Percentiles rank a stretch among this genome's conserved stretches.
phyloP scores from a whole-genome alignment of 371 early-diverging fungal species.

The Parasitella parasitica region DNA sequence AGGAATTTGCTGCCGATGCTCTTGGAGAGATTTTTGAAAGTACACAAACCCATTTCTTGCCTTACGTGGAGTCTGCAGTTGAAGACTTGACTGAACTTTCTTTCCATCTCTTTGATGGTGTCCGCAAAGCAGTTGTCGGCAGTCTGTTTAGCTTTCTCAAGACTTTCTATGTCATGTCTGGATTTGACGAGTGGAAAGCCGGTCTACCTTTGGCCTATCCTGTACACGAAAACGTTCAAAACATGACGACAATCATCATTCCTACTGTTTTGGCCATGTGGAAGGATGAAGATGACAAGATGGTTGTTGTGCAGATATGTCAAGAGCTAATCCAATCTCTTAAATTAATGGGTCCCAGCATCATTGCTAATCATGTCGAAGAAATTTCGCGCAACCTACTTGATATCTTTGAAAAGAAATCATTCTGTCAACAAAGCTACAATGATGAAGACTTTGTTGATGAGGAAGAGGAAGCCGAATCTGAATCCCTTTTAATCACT shows the following conservation, averaged over 20 bases:
- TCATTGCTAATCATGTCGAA: conserved; percentile 69
- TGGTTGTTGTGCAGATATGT: conserved; percentile 78
- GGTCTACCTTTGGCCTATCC: conserved; percentile 68
- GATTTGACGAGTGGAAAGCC: conserved; percentile 65
- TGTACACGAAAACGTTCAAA: conserved; percentile 74
- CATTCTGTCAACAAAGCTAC: conserved; percentile 78
- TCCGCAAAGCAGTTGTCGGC: conserved; percentile 75
- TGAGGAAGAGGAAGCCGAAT: conserved; percentile 84
- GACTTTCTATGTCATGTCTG: conserved; percentile 72
- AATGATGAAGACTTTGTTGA: conserved; percentile 75
- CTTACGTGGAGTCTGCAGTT: conserved; percentile 76
- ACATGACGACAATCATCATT: conserved; percentile 67
- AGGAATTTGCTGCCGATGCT: conserved; percentile 87
- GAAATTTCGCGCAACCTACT: conserved; percentile 60
- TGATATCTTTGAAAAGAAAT: conserved; percentile 76
- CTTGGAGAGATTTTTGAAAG: conserved; percentile 84
- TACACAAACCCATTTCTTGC: conserved; percentile 75
- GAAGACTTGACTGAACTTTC: conserved; percentile 63
- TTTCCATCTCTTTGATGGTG: conserved; percentile 76
- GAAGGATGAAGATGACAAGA: conserved; percentile 82
- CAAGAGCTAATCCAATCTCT: conserved; percentile 70
- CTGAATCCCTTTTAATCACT: conserved; percentile 78
- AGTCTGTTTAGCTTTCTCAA: conserved; percentile 76
- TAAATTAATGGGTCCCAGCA: conserved; percentile 75
- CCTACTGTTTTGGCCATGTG: conserved; percentile 70